phyloP scores from a whole-genome alignment of 1,284 basidiomycete genomes.

The Malassezia nana region DNA sequence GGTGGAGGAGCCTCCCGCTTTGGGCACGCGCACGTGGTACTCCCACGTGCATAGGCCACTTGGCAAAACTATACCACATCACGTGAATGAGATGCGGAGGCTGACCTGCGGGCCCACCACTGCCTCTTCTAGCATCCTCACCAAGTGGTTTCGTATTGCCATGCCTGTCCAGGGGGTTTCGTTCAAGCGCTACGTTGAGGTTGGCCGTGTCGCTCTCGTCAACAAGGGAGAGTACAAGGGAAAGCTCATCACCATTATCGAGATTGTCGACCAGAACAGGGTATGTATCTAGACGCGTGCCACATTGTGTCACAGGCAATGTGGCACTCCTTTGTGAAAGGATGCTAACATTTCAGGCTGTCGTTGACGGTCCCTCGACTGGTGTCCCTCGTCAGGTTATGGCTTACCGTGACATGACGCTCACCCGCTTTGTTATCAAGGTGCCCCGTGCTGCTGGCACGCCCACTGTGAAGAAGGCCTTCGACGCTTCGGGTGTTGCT shows the following conservation, averaged over 20 bases:
- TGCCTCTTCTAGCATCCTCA: conserved; percentile 14
- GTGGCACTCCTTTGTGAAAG: background rate
- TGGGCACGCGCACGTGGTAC: background rate
- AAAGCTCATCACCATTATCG: conserved; percentile 86
- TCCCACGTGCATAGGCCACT: background rate
- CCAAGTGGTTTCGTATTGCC: conserved; percentile 3
- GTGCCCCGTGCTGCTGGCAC: conserved; percentile 80
- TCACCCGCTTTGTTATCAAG: conserved; percentile 75
- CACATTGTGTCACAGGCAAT: no score
- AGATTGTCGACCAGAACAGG: conserved; percentile 98
- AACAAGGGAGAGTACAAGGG: conserved; percentile 75
- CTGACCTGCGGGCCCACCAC: background rate
- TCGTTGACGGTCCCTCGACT: conserved; percentile 86
- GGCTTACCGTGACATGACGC: conserved; percentile 82
- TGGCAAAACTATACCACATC: conserved; percentile 3
- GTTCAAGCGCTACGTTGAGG: conserved; percentile 95
- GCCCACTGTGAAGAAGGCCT: conserved; percentile 70
- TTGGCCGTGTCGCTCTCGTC: conserved; percentile 94
- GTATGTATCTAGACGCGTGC: conserved; percentile 53
- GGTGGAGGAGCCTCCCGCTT: conserved; percentile 14
- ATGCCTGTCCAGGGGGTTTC: conserved; percentile 30
- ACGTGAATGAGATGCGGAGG: conserved; percentile 3
- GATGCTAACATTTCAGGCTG: conserved; percentile 57
- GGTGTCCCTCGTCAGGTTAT: conserved; percentile 82
- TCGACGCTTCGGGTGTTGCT: conserved; percentile 68